Base-by-base conservation (phyloP, 169 alveolate species). In the Haemoproteus tartakovskyi region DNA sequence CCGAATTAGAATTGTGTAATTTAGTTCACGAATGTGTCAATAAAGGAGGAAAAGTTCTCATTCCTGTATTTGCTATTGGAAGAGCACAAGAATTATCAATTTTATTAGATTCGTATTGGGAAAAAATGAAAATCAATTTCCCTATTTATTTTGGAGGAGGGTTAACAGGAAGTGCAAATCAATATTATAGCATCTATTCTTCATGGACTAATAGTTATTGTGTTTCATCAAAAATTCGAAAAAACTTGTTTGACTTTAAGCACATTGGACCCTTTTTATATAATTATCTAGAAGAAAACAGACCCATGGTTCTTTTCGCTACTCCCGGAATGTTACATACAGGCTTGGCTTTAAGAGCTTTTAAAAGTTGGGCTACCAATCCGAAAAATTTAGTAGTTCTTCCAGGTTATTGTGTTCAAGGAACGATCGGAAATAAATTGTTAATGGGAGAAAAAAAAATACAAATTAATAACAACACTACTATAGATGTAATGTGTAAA, bases 261-360 rank as follows among this genome's bases (percentile, higher is more conserved):
- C 92, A 96, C 79, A 95, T 98, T 16, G 81, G 93, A 46, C 97
- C 95, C 2, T 95, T 95, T 79, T 97, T 95, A 52, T 90, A 92
- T 80, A 86, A 90, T 16, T 62, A 94, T 52, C 85, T 95, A 40
- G 94, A 92, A 37, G 92, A 93, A 12, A 91, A 95, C 41, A 90
- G 95, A n/a, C 99, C 99, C 0, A 95, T 97, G 97, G 99, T 98
- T 33, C 90, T 96, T 51, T 95, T 98, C 64, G 99, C 99, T 12
- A 95, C 99, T 4, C 99, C 99, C 0, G 99, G 99, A n/a, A 98
- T 97, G 99, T 93, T 98, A 8, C 98, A 98, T 86, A 97, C 97
- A 8, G 99, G 99, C 3, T 87, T 95, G 30, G 94, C 99, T 29
- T 90, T 98, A 41, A 87, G 89, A 62, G 98, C 96, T 6, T 95